A percentile compares a stretch with the other conserved stretches of the same genome.
Conservation (phyloP, 2,329 filamentous ascomycete genomes). For the Dissoconium aciculare region DNA sequence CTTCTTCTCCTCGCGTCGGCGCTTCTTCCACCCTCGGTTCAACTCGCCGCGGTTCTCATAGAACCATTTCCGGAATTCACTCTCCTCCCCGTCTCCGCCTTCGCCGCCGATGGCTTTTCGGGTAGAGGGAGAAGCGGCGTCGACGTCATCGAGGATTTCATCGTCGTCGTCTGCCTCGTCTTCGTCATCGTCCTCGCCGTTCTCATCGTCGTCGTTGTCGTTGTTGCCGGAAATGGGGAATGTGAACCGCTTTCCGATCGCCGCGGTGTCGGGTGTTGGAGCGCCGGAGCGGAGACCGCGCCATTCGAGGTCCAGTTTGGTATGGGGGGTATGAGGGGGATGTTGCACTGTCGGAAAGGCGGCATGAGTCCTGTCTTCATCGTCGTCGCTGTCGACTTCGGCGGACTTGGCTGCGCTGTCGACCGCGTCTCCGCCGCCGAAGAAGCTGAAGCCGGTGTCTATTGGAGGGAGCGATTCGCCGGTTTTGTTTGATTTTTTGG, state of each 20-base stretch:
- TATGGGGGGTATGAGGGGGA: conserved; percentile 66
- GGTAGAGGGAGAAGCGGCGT: no score
- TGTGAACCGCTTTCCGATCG: conserved; percentile 46
- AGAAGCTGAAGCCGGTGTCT: conserved; percentile 64
- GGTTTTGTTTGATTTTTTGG: conserved; percentile 25
- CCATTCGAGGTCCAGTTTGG: conserved; percentile 60
- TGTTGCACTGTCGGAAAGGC: not conserved
- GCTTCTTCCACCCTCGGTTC: conserved; percentile 38
- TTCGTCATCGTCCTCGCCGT: conserved; percentile 14
- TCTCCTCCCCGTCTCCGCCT: conserved; percentile 28
- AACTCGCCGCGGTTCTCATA: conserved; percentile 37
- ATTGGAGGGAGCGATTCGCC: conserved; percentile 26
- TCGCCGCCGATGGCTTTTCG: conserved; percentile 4
- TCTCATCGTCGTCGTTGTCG: conserved; percentile 25
- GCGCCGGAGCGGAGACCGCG: conserved; percentile 72
- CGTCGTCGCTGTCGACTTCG: conserved; percentile 23
- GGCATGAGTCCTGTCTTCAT: conserved; percentile 3
- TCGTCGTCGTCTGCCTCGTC: conserved; percentile 17
- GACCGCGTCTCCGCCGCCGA: conserved; percentile 31
- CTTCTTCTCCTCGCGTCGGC: conserved; percentile 45
- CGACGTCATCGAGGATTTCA: conserved; percentile 4
- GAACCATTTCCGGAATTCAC: conserved; percentile 48
- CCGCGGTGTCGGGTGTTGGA: conserved; percentile 85
- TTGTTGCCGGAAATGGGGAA: conserved; percentile 38
- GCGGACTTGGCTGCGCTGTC: conserved; percentile 25